Percentiles rank a stretch among this genome's conserved stretches.
Conservation (phyloP, 106 monocot genomes). For the Ottelia alismoides region DNA sequence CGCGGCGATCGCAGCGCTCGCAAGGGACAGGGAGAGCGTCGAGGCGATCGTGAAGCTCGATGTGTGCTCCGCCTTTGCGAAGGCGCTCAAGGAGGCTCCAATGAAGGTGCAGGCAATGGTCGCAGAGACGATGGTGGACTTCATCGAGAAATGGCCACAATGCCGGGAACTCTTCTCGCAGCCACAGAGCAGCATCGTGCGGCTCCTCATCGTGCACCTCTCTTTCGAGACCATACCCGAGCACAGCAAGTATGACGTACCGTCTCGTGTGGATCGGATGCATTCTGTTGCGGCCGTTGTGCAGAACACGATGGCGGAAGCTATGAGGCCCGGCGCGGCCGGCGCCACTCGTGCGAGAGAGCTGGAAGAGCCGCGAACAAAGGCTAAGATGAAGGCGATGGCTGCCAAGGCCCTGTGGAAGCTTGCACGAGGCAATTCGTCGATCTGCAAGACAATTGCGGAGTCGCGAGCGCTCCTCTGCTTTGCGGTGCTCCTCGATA, state of each 20-base stretch:
- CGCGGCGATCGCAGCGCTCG: not conserved
- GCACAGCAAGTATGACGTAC: not conserved
- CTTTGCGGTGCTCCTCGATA: constrained; percentile 71
- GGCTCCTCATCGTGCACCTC: not conserved
- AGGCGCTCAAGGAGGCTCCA: not conserved
- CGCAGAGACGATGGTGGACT: not conserved
- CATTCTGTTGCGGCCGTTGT: not conserved
- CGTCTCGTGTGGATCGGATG: too few species aligned
- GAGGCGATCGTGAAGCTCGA: not conserved
- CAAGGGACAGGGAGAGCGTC: not conserved
- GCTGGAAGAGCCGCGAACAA: constrained; percentile 39
- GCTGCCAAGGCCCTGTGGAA: constrained; percentile 47
- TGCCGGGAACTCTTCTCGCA: not conserved
- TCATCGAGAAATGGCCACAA: not conserved
- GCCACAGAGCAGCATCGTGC: not conserved
- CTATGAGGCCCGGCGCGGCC: not conserved
- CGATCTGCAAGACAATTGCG: constrained; percentile 64
- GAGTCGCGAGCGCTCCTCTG: constrained; percentile 75
- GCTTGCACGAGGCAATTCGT: constrained; percentile 32
- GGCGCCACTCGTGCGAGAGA: constrained; percentile 11
- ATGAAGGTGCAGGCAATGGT: not conserved
- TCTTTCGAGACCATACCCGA: not conserved
- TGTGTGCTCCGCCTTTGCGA: not conserved
- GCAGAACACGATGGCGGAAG: not conserved
- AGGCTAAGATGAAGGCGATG: constrained; percentile 53